Conservation (phyloP, 768 basidiomycete genomes). For the Melanogaster broomeanus region DNA sequence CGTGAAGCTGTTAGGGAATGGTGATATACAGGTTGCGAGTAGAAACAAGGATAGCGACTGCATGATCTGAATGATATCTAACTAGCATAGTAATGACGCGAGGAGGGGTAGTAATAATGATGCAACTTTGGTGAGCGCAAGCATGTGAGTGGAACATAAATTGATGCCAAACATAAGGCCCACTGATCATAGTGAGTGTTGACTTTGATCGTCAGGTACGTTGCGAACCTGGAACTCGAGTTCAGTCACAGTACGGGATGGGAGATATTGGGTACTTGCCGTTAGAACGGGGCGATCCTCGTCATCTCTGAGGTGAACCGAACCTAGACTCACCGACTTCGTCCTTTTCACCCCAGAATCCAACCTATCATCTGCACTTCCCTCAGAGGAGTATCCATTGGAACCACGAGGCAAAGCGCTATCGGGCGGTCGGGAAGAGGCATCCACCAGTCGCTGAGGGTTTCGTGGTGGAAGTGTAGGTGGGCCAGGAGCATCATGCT, state of each 20-base stretch:
- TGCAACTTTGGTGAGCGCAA: constrained; percentile 3
- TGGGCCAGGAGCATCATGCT: constrained; percentile 15
- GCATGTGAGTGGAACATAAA: constrained; percentile 7
- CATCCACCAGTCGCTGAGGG: constrained; percentile 15
- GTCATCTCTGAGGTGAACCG: constrained; percentile 42
- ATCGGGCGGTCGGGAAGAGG: constrained; percentile 2
- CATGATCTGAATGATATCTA: constrained; percentile 18
- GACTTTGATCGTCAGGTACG: constrained; percentile 46
- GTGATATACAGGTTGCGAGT: constrained; percentile 18
- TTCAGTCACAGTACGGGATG: constrained; percentile 8
- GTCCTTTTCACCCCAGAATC: constrained; percentile 22
- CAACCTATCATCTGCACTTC: constrained; percentile 27
- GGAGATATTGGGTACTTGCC: constrained; percentile 35
- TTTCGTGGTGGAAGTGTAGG: constrained; percentile 33
- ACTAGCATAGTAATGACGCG: constrained; percentile 11
- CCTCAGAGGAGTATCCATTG: constrained; percentile 14
- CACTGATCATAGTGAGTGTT: constrained; percentile 24
- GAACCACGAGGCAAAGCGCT: not conserved
- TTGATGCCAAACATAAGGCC: constrained; percentile 1
- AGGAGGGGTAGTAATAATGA: not conserved
- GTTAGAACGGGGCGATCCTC: constrained; percentile 58
- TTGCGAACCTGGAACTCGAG: constrained; percentile 52
- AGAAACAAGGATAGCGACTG: constrained; percentile 7
- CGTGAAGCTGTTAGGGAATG: constrained; percentile 8
- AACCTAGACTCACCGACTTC: constrained; percentile 21